These are phyloP conservation scores for Umbilicus rupestris DNA, from an alignment of 164 flowering plant genomes.

Conservation along the genomic window DNA sequence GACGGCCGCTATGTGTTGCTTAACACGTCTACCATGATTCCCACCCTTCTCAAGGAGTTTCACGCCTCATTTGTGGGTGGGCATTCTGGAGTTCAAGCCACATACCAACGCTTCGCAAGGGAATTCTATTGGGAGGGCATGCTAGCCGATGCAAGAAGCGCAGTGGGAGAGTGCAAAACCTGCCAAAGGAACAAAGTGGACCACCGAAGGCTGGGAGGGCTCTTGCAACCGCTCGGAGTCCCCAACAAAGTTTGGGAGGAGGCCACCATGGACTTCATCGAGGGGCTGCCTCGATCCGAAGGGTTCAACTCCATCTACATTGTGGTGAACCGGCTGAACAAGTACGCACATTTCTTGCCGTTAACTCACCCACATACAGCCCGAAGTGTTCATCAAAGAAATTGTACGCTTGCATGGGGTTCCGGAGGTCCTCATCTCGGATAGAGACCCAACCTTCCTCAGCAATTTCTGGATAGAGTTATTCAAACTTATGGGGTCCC, in stretches of 20 bases:
- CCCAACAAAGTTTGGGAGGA: not conserved
- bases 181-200: not conserved
- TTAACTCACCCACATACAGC: not conserved
- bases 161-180: not conserved
- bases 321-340: not conserved
- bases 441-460: slow-evolving; percentile 9
- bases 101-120: too few species aligned
- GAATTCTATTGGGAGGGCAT: too few species aligned
- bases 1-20: too few species aligned
- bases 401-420: too few species aligned
- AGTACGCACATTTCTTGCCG: not conserved
- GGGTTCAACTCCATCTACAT: not conserved
- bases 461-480: slow-evolving; percentile 7
- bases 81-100: too few species aligned
- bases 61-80: too few species aligned
- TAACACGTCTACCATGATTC: too few species aligned
- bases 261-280: not conserved
- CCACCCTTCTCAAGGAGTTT: too few species aligned
- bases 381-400: too few species aligned
- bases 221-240: not conserved
- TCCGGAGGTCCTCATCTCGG: not conserved
- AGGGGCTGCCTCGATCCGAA: not conserved
- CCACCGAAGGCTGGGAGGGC: not conserved
- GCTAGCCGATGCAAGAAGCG: too few species aligned
- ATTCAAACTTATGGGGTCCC: not conserved